Evolutionary conservation across 2,329 filamentous ascomycete species (phyloP).

Genomic region (Drechslerella coelobrocha): DNA sequence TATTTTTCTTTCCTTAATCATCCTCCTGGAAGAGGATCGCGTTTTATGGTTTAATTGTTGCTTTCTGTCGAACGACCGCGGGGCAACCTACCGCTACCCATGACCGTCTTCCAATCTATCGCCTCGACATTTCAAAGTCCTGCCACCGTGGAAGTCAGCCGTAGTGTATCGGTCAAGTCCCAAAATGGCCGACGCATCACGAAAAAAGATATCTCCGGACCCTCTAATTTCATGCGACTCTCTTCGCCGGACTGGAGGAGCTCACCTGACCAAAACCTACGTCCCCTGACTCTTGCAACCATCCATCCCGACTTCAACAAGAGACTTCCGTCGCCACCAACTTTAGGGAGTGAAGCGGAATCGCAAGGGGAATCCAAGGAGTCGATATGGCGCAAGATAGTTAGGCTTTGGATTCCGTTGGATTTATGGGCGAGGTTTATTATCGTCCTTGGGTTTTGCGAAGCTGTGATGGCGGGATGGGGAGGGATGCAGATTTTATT

Average conservation of each 20-base stretch:
- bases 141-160: slow-evolving; percentile 36
- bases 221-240: slow-evolving; percentile 25
- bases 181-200: slow-evolving; percentile 28
- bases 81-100: slow-evolving; percentile 5
- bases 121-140: slow-evolving; percentile 33
- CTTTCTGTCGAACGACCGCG: neutral
- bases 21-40: slow-evolving; percentile 40
- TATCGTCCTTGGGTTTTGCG: slow-evolving; percentile 40
- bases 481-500: slow-evolving; percentile 45
- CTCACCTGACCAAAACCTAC: slow-evolving; percentile 13
- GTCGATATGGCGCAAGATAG: slow-evolving; percentile 26
- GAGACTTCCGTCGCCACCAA: slow-evolving; percentile 32
- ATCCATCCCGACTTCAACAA: slow-evolving; percentile 33
- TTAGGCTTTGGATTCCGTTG: slow-evolving; percentile 33
- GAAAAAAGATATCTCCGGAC: slow-evolving; percentile 21
- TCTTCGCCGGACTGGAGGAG: slow-evolving; percentile 13
- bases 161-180: slow-evolving; percentile 20
- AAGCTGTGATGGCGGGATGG: slow-evolving; percentile 46
- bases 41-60: slow-evolving; percentile 14
- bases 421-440: slow-evolving; percentile 43
- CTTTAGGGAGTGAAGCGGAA: slow-evolving; percentile 17
- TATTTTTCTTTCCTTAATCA: neutral
- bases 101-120: slow-evolving; percentile 42
- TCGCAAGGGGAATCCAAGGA: slow-evolving; percentile 25
- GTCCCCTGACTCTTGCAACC: slow-evolving; percentile 35